Percentiles rank a stretch among this genome's conserved stretches.
Conservation (phyloP, 2,329 filamentous ascomycete genomes). For the Lasiodiplodia hormozganensis region DNA sequence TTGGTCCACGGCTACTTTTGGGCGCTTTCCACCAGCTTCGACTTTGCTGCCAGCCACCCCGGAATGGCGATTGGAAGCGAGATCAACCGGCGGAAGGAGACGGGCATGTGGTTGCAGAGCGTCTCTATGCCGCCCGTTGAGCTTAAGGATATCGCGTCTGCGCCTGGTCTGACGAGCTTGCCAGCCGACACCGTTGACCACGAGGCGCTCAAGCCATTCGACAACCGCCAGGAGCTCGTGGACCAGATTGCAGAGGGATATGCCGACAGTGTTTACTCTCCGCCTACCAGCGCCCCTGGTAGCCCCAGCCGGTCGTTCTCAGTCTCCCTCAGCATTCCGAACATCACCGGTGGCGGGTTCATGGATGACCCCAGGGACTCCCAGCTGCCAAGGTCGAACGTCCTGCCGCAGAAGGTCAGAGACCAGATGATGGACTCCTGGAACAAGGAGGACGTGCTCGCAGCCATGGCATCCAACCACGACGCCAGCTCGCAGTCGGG, state of each 20-base stretch:
- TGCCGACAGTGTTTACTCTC: constrained; percentile 65
- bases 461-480: constrained; percentile 66
- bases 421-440: constrained; percentile 82
- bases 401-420: constrained; percentile 68
- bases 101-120: constrained; percentile 79
- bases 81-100: constrained; percentile 74
- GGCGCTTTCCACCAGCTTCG: constrained; percentile 77
- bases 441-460: constrained; percentile 77
- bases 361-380: constrained; percentile 21
- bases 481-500: constrained; percentile 79
- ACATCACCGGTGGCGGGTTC: neutral
- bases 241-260: constrained; percentile 78
- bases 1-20: constrained; percentile 91
- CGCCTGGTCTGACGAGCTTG: constrained; percentile 33
- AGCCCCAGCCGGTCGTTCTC: constrained; percentile 72
- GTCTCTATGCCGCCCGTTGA: constrained; percentile 73
- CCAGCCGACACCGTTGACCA: constrained; percentile 42
- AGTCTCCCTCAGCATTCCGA: constrained; percentile 58
- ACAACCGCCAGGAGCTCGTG: constrained; percentile 74
- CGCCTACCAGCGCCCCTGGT: constrained; percentile 71
- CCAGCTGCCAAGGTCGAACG: constrained; percentile 21
- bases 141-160: constrained; percentile 62
- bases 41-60: constrained; percentile 72
- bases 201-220: constrained; percentile 71
- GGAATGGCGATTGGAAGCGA: constrained; percentile 78